A percentile compares a stretch with the other conserved stretches of the same genome.
Evolutionary conservation across 495 filamentous ascomycete species (phyloP).

Genomic region (Immersiella caudata): DNA sequence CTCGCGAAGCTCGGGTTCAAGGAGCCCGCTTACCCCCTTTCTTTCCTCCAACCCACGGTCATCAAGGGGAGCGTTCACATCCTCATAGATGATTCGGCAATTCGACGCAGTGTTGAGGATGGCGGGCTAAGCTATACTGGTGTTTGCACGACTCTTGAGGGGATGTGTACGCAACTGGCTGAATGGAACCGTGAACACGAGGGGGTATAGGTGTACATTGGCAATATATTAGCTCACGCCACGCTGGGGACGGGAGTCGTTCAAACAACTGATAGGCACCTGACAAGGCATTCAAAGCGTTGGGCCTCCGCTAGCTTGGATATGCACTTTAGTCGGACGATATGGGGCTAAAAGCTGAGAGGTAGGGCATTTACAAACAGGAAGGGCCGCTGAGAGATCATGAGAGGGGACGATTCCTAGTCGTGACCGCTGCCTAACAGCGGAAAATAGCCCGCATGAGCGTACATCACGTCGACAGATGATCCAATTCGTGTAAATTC

Average conservation of each 20-base stretch:
- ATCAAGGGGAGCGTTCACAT: conserved; percentile 49
- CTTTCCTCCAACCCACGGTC: conserved; percentile 54
- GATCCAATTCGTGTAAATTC: background rate
- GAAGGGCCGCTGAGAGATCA: too few species aligned
- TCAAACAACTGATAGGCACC: too few species aligned
- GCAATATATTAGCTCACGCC: too few species aligned
- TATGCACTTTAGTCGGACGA: too few species aligned
- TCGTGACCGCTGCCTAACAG: background rate
- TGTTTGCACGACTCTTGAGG: conserved; percentile 51
- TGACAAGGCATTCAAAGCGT: too few species aligned
- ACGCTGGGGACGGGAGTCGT: too few species aligned
- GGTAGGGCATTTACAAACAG: too few species aligned
- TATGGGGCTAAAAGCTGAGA: too few species aligned
- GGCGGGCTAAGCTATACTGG: conserved; percentile 57
- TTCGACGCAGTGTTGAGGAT: conserved; percentile 47
- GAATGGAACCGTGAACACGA: conserved; percentile 49
- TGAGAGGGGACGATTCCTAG: too few species aligned
- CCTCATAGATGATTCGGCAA: conserved; percentile 52
- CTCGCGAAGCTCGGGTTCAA: conserved; percentile 42
- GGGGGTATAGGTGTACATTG: background rate
- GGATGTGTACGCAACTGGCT: conserved; percentile 54
- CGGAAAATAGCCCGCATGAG: background rate
- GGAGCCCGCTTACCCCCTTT: conserved; percentile 39
- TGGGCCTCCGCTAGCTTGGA: too few species aligned
- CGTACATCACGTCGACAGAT: background rate